Percentiles rank a stretch among this genome's conserved stretches.
These are phyloP conservation scores for Apiotrichum siamense DNA, from an alignment of 1,284 basidiomycete genomes.

Conservation along the genomic window DNA sequence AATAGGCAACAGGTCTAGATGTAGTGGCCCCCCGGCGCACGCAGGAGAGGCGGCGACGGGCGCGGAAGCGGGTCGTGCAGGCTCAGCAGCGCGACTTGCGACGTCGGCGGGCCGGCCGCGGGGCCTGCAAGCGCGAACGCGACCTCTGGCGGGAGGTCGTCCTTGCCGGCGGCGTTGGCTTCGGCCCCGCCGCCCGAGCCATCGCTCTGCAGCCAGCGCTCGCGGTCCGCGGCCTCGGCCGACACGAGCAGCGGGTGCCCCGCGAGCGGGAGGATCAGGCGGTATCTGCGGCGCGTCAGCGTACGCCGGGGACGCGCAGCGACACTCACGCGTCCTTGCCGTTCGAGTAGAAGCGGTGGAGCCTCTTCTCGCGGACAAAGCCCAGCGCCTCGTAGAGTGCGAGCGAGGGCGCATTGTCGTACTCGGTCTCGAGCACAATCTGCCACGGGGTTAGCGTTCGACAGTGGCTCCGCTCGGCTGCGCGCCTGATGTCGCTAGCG, in stretches of 20 bases:
- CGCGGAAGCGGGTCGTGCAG: background rate
- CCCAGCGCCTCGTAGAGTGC: constrained; percentile 85
- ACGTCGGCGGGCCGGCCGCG: background rate
- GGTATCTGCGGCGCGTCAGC: no score
- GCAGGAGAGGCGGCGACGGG: background rate
- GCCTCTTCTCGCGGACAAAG: constrained; percentile 90
- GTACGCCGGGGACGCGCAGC: no score
- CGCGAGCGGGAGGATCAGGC: constrained; percentile 31
- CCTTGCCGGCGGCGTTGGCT: background rate
- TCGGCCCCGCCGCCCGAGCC: background rate
- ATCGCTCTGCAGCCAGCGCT: constrained; percentile 8
- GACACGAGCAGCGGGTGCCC: constrained; percentile 17
- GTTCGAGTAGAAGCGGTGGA: constrained; percentile 94
- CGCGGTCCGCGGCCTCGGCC: constrained; percentile 26
- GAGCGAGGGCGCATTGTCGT: constrained; percentile 80
- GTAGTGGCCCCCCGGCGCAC: constrained; percentile 1
- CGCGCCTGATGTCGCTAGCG: no score
- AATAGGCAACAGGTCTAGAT: no score
- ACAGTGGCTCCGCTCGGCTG: background rate
- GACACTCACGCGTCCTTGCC: constrained; percentile 49
- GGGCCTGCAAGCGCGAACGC: constrained; percentile 3
- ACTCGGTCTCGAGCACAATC: constrained; percentile 96
- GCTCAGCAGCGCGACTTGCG: constrained; percentile 1
- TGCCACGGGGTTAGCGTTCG: no score
- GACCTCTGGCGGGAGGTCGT: constrained; percentile 1